Percentiles rank a stretch among this genome's conserved stretches.
Conservation (phyloP, 1,284 basidiomycete genomes). For the Volvariella volvacea region DNA sequence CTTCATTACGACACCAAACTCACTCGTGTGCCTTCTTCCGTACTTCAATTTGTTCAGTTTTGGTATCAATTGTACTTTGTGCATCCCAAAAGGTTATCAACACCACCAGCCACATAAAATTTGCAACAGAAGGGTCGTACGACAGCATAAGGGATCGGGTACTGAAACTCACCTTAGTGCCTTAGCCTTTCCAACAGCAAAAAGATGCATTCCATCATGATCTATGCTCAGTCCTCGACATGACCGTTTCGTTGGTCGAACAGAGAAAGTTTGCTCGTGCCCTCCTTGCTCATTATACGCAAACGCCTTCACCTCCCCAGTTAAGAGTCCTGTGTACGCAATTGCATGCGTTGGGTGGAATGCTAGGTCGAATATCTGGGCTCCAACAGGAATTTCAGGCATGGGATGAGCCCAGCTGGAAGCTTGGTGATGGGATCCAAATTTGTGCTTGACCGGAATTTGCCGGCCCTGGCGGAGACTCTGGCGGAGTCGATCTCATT, state of each 20-base stretch:
- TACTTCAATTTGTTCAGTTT: conserved; percentile 58
- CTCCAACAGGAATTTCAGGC: conserved; percentile 68
- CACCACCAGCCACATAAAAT: conserved; percentile 1
- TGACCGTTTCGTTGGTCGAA: conserved; percentile 67
- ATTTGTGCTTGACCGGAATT: conserved; percentile 1
- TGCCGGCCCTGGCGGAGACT: conserved; percentile 10
- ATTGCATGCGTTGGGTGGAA: conserved; percentile 74
- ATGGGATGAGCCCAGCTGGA: conserved; percentile 28
- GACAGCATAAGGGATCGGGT: too few relatives aligned
- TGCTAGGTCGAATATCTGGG: conserved; percentile 83
- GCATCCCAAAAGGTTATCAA: not conserved
- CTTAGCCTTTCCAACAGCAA: conserved; percentile 81
- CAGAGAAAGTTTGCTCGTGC: conserved; percentile 42
- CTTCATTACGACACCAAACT: conserved; percentile 26
- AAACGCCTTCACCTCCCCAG: conserved; percentile 79
- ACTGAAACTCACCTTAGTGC: conserved; percentile 61
- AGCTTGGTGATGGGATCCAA: not conserved
- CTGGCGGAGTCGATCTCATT: too few relatives aligned
- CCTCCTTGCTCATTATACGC: conserved; percentile 65
- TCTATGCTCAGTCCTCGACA: conserved; percentile 67
- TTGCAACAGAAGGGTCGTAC: too few relatives aligned
- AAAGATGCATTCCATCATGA: conserved; percentile 61
- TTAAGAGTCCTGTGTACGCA: conserved; percentile 76
- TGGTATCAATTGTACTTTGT: conserved; percentile 61
- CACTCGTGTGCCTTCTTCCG: conserved; percentile 75